Base-by-base conservation (phyloP, 441 rosid species). In the Brassica hybrid region DNA sequence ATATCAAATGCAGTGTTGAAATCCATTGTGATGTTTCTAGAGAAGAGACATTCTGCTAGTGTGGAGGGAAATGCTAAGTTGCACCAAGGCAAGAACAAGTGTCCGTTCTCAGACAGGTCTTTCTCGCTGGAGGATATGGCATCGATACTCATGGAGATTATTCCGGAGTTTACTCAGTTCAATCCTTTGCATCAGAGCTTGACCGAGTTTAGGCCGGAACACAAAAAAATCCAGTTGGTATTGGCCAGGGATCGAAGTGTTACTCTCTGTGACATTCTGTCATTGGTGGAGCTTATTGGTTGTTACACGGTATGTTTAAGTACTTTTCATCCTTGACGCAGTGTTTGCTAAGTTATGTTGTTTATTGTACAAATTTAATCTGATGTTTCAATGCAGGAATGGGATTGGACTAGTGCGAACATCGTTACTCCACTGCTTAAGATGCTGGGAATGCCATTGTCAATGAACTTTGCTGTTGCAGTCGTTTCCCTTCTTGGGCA, bases 211-310 rank as follows among this genome's bases (percentile, higher is more conserved):
- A 79, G 76, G 61, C 82, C 66, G 21, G 10, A 58, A 67, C 30
- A 25, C 25, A 78, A 78, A 60, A 81, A 77, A 59, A 72, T 70
- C 65, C 74, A 21, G 69, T 66, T 72, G 50, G 50, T 71, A 45
- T 38, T 67, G 73, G 79, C 86, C 32, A 80, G 79, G 67, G 80
- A 38, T 69, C 77, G 48, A 21, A 58, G 67, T 45, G 74, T 69
- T 77, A 62, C 79, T 56, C 72, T 85, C 54, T 74, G 68, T 80
- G 94, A 91, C 75, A 71, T 86, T 59, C 79, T 90, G 43, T 87
- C 93, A 5, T 70, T 89, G 85, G 38, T 94, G 86, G 98, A 96
- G 86, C 83, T 92, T 80, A 75, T 94, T 76, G 92, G 94, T 7
- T 68, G 83, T 88, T 84, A 83, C 69, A 82, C 83, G 93, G 99